Evolutionary conservation across 371 early-diverging fungal species (phyloP).

Genomic region (Blakeslea trispora): DNA sequence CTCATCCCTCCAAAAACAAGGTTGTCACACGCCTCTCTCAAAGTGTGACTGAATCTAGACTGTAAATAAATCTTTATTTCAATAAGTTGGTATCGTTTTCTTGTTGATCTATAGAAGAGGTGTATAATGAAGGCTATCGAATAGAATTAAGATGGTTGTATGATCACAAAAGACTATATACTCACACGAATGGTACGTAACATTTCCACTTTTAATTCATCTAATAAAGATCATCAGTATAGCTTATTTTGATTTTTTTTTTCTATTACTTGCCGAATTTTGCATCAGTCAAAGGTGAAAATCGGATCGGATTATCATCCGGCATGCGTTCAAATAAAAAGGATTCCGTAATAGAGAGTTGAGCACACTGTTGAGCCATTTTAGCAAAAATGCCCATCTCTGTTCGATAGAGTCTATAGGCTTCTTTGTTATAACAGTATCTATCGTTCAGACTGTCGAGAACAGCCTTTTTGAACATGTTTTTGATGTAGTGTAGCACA

Average conservation of each 20-base stretch:
- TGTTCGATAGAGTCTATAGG: constrained; percentile 67
- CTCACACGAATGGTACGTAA: constrained; percentile 39
- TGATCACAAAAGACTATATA: too few species aligned
- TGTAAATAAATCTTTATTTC: background rate
- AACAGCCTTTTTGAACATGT: constrained; percentile 77
- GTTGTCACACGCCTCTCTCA: constrained; percentile 31
- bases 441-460: constrained; percentile 70
- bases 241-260: background rate
- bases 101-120: too few species aligned
- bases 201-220: constrained; percentile 52
- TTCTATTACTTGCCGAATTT: constrained; percentile 45
- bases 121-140: background rate
- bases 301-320: constrained; percentile 62
- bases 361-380: constrained; percentile 81
- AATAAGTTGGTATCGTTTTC: background rate
- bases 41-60: background rate
- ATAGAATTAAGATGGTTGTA: constrained; percentile 2
- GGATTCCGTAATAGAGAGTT: constrained; percentile 72
- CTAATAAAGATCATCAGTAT: constrained; percentile 18
- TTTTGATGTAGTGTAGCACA: constrained; percentile 83
- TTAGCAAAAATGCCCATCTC: constrained; percentile 70
- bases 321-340: constrained; percentile 68
- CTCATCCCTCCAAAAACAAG: constrained; percentile 70
- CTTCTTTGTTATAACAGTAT: constrained; percentile 74
- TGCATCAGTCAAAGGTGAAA: constrained; percentile 54